Conservation (phyloP, 2,329 filamentous ascomycete genomes). For the Talaromyces marneffei region DNA sequence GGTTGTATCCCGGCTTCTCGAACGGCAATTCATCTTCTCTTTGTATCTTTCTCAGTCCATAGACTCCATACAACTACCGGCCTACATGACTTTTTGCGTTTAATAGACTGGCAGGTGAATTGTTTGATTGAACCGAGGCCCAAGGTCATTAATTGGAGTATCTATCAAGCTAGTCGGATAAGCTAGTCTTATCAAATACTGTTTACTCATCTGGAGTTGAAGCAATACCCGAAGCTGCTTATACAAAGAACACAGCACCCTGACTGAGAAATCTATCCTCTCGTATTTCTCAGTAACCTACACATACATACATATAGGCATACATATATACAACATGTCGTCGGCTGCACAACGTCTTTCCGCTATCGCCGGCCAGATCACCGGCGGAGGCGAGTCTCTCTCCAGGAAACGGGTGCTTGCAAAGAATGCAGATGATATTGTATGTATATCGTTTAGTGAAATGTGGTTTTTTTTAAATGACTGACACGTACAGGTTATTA, state of each 20-base stretch:
- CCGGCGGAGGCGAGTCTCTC: conserved; percentile 25
- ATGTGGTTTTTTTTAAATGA: neutral
- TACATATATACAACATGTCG: conserved; percentile 26
- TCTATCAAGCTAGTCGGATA: neutral
- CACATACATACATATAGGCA: neutral
- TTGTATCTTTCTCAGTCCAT: neutral
- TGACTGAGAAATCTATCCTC: neutral
- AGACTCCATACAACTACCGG: neutral
- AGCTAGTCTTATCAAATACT: neutral
- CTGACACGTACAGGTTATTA: conserved; percentile 30
- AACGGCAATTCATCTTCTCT: neutral
- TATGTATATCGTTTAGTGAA: conserved; percentile 22
- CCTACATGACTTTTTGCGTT: neutral
- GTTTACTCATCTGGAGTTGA: neutral
- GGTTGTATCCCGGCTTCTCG: neutral
- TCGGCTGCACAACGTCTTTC: conserved; percentile 35
- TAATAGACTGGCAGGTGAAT: neutral
- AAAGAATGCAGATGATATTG: conserved; percentile 37
- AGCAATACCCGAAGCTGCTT: neutral
- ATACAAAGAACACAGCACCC: neutral
- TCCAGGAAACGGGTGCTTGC: conserved; percentile 29
- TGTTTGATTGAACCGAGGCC: neutral
- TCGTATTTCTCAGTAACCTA: neutral
- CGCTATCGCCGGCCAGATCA: conserved; percentile 39
- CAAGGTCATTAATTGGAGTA: neutral